Conservation (phyloP, 305 asterid genomes). For the Salvia sclarea region DNA sequence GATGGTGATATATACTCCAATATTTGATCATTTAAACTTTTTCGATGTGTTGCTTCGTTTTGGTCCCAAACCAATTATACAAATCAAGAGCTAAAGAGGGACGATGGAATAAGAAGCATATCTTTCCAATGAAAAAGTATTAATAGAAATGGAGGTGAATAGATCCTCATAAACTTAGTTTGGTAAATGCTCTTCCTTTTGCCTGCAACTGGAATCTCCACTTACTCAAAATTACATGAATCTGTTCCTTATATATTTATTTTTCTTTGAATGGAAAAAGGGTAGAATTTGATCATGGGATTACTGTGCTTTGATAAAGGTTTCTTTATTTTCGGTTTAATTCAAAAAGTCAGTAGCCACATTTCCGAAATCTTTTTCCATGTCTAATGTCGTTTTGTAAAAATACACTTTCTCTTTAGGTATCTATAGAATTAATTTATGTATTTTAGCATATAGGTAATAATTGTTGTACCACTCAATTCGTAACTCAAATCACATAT, state of each 20-base stretch:
- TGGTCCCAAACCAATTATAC: constrained; percentile 12
- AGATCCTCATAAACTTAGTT: constrained; percentile 34
- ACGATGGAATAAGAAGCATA: neutral
- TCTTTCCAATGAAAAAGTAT: neutral
- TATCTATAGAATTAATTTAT: neutral
- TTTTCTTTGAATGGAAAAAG: constrained; percentile 33
- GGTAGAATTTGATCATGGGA: constrained; percentile 37
- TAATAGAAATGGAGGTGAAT: constrained; percentile 33
- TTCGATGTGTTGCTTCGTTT: constrained; percentile 18
- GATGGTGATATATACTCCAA: neutral
- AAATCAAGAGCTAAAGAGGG: constrained; percentile 5
- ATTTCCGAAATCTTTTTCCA: constrained; percentile 33
- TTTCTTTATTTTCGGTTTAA: constrained; percentile 41
- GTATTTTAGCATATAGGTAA: no score
- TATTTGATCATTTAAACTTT: neutral
- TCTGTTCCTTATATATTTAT: neutral
- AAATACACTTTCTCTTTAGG: constrained; percentile 39
- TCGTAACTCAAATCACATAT: no score
- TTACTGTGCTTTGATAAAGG: constrained; percentile 57
- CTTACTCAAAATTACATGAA: neutral
- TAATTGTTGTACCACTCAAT: no score
- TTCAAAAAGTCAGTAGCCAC: constrained; percentile 42
- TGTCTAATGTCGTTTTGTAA: constrained; percentile 32
- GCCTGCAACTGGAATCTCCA: constrained; percentile 27
- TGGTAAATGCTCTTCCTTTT: constrained; percentile 53